These are phyloP conservation scores for Brassica cretica DNA, from an alignment of 345 rosid genomes.

Conservation along the genomic window DNA sequence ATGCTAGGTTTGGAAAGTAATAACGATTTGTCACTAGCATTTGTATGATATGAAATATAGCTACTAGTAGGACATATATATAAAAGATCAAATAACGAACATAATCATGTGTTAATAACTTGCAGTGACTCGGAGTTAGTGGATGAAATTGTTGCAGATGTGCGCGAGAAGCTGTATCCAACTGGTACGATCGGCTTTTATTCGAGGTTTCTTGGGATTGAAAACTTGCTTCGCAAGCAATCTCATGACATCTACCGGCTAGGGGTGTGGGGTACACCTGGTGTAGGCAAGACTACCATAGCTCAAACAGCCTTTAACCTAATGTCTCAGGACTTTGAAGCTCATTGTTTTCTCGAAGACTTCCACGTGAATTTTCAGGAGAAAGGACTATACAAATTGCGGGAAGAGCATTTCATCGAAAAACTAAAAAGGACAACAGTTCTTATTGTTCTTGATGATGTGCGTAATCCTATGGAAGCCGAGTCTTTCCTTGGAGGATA, in stretches of 20 bases:
- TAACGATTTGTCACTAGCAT: not conserved
- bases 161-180: not conserved
- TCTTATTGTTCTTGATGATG: constrained; percentile 33
- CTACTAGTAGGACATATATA: not conserved
- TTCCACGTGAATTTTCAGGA: not conserved
- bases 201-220: not conserved
- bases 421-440: not conserved
- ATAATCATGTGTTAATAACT: not conserved
- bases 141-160: constrained; percentile 20
- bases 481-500: constrained; percentile 27
- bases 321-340: not conserved
- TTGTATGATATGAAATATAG: not conserved
- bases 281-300: constrained; percentile 19
- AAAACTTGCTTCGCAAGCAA: constrained; percentile 12
- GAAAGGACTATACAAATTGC: not conserved
- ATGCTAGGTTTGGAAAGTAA: not conserved
- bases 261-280: constrained; percentile 29
- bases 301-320: not conserved
- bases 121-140: constrained; percentile 22
- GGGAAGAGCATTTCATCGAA: not conserved
- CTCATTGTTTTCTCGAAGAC: not conserved
- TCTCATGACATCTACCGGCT: not conserved
- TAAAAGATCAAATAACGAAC: not conserved
- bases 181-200: not conserved
- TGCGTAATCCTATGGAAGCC: not conserved